Percentiles rank a stretch among this genome's conserved stretches.
phyloP scores from a whole-genome alignment of 2,329 filamentous ascomycete species.

The Aspergillus pseudoterreus region DNA sequence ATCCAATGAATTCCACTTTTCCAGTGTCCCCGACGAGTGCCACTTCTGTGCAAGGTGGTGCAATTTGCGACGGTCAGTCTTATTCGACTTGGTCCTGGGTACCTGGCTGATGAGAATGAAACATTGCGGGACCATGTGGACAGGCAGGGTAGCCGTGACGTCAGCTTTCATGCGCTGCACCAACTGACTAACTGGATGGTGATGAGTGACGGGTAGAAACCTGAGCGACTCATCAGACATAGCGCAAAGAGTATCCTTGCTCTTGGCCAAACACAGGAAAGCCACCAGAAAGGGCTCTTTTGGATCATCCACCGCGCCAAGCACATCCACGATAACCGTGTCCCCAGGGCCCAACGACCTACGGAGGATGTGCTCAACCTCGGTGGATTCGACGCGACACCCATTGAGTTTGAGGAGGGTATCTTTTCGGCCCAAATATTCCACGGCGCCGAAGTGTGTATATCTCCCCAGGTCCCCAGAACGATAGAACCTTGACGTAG shows the following conservation, averaged over 20 bases:
- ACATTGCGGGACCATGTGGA: conserved; percentile 17
- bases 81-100: conserved; percentile 22
- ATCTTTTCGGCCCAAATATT: conserved; percentile 26
- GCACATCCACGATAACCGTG: background rate
- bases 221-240: background rate
- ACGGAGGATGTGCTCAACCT: conserved; percentile 21
- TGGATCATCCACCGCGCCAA: background rate
- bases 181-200: background rate
- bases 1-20: no score
- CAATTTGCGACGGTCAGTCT: conserved; percentile 20
- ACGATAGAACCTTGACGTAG: conserved; percentile 17
- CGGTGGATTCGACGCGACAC: conserved; percentile 16
- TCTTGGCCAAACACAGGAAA: background rate
- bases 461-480: conserved; percentile 24
- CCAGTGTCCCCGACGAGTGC: no score
- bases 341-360: background rate
- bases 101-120: conserved; percentile 18
- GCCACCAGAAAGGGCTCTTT: background rate
- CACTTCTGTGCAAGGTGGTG: conserved; percentile 16
- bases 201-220: background rate
- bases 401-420: conserved; percentile 24
- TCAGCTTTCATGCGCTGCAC: conserved; percentile 3
- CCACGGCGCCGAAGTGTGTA: conserved; percentile 18
- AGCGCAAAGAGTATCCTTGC: no score
- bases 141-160: conserved; percentile 12